Base-by-base conservation (phyloP, 768 basidiomycete species). In the Lactifluus echinatus region DNA sequence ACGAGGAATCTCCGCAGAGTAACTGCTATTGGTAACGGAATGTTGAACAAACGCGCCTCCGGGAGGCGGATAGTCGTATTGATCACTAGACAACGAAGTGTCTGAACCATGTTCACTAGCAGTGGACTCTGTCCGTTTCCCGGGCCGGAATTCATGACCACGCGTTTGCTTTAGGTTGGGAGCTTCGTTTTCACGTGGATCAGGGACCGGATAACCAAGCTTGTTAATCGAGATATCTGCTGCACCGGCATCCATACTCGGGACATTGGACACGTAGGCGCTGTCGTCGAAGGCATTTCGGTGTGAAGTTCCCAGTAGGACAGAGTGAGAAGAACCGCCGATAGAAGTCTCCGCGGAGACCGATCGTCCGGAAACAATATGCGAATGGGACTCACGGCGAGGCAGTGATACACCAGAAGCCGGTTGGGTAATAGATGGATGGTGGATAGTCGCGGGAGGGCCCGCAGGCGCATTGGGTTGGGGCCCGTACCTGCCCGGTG, bases 351-450 rank as follows among this genome's bases (percentile, higher is more conserved):
- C 28, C 24, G 42, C n/a, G 5, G 42, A 29, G 4, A 45, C 29
- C 4, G 58, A 50, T 39, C 48, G 31, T 31, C 42, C 29, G 21
- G 53, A 42, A 29, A 37, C n/a, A 34, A 50, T 33, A 31, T n/a
- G 57, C 19, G 57, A 47, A 17, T 44, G 53, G 17, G 53, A 14
- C 12, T 37, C 53, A 8, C 48, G 52, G 14, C 36, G 58, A 33
- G 58, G 53, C 8, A 48, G 48, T n/a, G 58, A 59, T 28, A 43
- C 33, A 11, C 24, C 47, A 33, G 44, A 4, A 53, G 37, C 46
- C 17, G 26, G 48, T 21, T 14, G 53, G 28, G 36, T 28, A 29
- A 37, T 42, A 29, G 46, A 26, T 26, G 53, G 48, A 8, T n/a
- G 49, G 15, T 45, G 26, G 33, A 26, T 29, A n/a, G 42, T 6